phyloP scores from a whole-genome alignment of 495 filamentous ascomycete genomes.

The Usnea hakonensis region DNA sequence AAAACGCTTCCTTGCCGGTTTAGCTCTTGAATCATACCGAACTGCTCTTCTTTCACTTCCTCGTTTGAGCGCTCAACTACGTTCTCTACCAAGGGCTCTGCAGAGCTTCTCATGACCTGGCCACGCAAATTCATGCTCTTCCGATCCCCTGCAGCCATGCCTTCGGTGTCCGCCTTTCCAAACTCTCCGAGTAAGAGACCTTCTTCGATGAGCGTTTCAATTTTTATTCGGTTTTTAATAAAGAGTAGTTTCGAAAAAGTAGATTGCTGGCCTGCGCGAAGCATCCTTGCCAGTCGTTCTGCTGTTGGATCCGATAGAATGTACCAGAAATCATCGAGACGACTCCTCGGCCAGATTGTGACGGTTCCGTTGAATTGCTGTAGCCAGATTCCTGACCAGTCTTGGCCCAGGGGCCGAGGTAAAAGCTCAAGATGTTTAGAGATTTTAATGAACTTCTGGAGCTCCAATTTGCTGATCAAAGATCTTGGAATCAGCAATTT shows the following conservation, averaged over 20 bases:
- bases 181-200: constrained; percentile 53
- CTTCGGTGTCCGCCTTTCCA: constrained; percentile 2
- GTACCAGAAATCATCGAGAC: constrained; percentile 67
- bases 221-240: constrained; percentile 72
- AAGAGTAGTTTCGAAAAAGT: constrained; percentile 88
- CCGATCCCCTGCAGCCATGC: neutral
- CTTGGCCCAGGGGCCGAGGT: constrained; percentile 83
- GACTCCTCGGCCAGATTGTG: constrained; percentile 84
- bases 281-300: constrained; percentile 73
- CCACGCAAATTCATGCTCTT: constrained; percentile 15
- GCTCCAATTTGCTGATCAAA: constrained; percentile 48
- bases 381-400: constrained; percentile 93
- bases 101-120: constrained; percentile 8
- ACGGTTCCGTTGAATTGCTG: constrained; percentile 91
- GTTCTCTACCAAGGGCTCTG: constrained; percentile 1
- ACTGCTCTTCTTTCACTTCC: constrained; percentile 28
- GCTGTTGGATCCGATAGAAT: constrained; percentile 77
- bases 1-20: constrained; percentile 55
- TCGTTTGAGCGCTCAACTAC: constrained; percentile 23
- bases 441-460: constrained; percentile 94
- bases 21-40: constrained; percentile 49
- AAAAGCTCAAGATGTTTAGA: constrained; percentile 86
- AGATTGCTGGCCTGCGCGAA: constrained; percentile 76
- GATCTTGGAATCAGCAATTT: neutral
- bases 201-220: constrained; percentile 71